Base-by-base conservation (phyloP, 2,329 filamentous ascomycete species). In the Cladosporium cucumerinum region DNA sequence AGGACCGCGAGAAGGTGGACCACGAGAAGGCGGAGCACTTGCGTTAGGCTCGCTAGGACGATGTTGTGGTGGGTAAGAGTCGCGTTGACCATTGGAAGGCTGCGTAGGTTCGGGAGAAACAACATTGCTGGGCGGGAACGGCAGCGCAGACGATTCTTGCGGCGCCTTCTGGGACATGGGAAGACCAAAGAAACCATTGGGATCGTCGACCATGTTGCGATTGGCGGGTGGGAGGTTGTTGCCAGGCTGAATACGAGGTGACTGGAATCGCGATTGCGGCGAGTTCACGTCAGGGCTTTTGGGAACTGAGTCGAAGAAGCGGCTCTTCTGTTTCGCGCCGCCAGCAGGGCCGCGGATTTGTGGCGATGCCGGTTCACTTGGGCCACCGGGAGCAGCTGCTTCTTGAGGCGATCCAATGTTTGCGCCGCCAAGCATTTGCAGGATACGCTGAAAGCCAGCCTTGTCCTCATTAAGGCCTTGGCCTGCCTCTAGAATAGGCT, bases 381-480 rank as follows among this genome's bases (percentile, higher is more conserved):
- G 49, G 21, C 49, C 49, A 18, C 49, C 49, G 4, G 60, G 16
- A 21, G 34, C 49, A 12, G 60, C 23, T 51, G 60, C 28, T 43
- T 52, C 60, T 30, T 62, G 60, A 34, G 60, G 60, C 5, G 49
- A 52, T 5, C 60, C 60, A 79, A 80, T 78, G 67, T 78, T 80
- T 63, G 79, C 78, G 46, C 81, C 80, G 58, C 93, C 89, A 48
- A 97, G 85, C 84, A 97, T 96, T 70, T 90, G 86, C 39, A 97
- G 81, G 54, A 97, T 85, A 25, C 68, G 65, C 51, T 73, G 70
- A 77, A 97, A 97, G 1, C 92, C 93, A 75, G 93, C 90, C 76
- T 92, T 92, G 72, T 97, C 93, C 61, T 87, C 86, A 67, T 65
- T 65, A 28, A 34, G 55, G 46, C 43, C 54, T 49, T 49, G 61